Conservation (phyloP, 352 stramenopile species). For the Pythium monospermum region DNA sequence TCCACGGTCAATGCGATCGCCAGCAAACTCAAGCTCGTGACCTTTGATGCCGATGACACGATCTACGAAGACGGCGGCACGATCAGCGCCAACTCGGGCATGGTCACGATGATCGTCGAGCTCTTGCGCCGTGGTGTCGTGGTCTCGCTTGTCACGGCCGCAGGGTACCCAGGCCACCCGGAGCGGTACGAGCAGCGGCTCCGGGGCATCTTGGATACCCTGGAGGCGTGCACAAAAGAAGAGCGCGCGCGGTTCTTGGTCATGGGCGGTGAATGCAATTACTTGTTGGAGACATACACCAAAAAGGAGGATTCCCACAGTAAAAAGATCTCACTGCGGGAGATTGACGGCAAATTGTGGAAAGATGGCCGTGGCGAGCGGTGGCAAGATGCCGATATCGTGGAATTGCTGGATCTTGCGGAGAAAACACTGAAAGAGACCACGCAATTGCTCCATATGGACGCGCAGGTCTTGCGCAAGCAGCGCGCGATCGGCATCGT, state of each 20-base stretch:
- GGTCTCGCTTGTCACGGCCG: conserved; percentile 80
- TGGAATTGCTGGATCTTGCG: conserved; percentile 80
- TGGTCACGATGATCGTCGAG: conserved; percentile 69
- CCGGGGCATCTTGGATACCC: conserved; percentile 66
- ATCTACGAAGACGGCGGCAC: conserved; percentile 83
- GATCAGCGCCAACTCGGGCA: conserved; percentile 57
- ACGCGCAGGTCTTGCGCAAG: conserved; percentile 88
- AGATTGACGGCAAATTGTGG: conserved; percentile 67
- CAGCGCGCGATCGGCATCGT: conserved; percentile 92
- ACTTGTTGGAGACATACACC: conserved; percentile 81
- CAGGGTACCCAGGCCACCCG: conserved; percentile 68
- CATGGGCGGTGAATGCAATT: conserved; percentile 97
- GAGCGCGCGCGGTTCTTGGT: conserved; percentile 80
- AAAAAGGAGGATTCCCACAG: conserved; percentile 27
- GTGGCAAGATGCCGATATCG: conserved; percentile 83
- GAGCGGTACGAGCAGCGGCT: conserved; percentile 69
- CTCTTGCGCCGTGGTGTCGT: conserved; percentile 63
- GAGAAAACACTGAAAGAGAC: conserved; percentile 67
- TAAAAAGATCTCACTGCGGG: conserved; percentile 49
- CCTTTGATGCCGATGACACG: conserved; percentile 83
- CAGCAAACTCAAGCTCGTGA: conserved; percentile 72
- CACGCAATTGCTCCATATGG: conserved; percentile 78
- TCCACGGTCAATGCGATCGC: conserved; percentile 71
- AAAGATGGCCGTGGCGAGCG: conserved; percentile 81
- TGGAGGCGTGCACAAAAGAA: conserved; percentile 41